These are phyloP conservation scores for Fomitopsis palustris DNA, from an alignment of 1,284 basidiomycete species.

Conservation along the genomic window DNA sequence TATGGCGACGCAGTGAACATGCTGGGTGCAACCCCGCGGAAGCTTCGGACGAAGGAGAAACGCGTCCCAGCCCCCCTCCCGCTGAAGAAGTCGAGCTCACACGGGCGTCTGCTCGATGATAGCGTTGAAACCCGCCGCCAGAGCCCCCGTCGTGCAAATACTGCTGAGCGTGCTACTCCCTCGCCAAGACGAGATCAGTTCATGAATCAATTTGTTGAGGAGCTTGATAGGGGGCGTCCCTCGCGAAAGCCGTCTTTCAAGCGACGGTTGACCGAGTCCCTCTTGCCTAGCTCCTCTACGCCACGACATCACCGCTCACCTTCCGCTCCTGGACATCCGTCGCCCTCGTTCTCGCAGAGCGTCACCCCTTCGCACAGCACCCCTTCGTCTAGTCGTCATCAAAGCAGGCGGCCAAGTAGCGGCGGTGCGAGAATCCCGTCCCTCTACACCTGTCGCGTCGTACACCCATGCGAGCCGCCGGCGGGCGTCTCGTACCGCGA, in stretches of 20 bases:
- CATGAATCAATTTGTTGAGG: slow-evolving; percentile 19
- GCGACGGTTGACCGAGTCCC: slow-evolving; percentile 43
- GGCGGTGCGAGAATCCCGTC: slow-evolving; percentile 27
- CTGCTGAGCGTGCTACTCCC: background rate
- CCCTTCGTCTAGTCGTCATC: slow-evolving; percentile 31
- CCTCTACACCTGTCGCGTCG: slow-evolving; percentile 61
- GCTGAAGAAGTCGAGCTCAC: slow-evolving; percentile 33
- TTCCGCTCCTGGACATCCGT: slow-evolving; percentile 18
- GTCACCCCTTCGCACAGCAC: slow-evolving; percentile 13
- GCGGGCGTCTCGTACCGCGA: slow-evolving; percentile 60
- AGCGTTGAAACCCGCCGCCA: slow-evolving; percentile 13
- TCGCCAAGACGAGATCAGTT: slow-evolving; percentile 12
- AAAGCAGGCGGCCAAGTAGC: slow-evolving; percentile 37
- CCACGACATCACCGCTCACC: slow-evolving; percentile 26
- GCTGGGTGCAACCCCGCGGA: slow-evolving; percentile 7
- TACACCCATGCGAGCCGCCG: slow-evolving; percentile 66
- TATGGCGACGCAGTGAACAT: slow-evolving; percentile 1
- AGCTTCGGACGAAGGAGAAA: slow-evolving; percentile 41
- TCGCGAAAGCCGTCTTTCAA: slow-evolving; percentile 44
- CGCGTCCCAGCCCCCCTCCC: slow-evolving; percentile 30
- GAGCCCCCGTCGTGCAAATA: slow-evolving; percentile 16
- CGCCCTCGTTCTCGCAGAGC: slow-evolving; percentile 15
- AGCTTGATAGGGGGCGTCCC: slow-evolving; percentile 37
- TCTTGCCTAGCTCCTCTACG: slow-evolving; percentile 26
- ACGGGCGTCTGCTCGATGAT: slow-evolving; percentile 28